Percentiles rank a stretch among this genome's conserved stretches.
phyloP scores from a whole-genome alignment of 805 yeast species.

The Metschnikowia noctiluminum region DNA sequence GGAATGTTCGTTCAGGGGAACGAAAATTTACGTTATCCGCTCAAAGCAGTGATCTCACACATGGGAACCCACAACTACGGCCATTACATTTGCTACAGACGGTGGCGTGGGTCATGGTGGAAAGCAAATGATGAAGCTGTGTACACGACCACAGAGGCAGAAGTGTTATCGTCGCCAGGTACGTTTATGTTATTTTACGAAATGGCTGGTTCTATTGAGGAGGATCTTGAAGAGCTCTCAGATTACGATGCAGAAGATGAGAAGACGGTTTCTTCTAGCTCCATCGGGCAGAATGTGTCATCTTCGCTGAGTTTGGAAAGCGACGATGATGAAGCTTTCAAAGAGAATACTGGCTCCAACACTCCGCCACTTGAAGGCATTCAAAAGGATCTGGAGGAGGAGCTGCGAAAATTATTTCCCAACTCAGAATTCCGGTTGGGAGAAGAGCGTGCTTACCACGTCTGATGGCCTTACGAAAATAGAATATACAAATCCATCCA shows the following conservation, averaged over 20 bases:
- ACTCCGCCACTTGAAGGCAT: conserved; percentile 7
- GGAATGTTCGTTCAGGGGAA: neutral
- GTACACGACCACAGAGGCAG: conserved; percentile 72
- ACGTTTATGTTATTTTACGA: conserved; percentile 94
- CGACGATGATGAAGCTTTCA: conserved; percentile 2
- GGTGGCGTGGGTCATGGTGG: conserved; percentile 88
- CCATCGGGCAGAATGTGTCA: neutral
- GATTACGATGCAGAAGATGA: neutral
- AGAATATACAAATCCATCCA: no score
- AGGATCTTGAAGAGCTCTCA: neutral
- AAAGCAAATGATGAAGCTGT: conserved; percentile 89
- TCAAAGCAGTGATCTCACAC: conserved; percentile 86
- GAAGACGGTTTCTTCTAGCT: neutral
- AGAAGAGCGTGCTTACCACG: conserved; percentile 12
- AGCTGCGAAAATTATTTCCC: conserved; percentile 11
- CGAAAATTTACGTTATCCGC: conserved; percentile 44
- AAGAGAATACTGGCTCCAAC: neutral
- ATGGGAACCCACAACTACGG: conserved; percentile 97
- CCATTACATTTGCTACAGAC: conserved; percentile 90
- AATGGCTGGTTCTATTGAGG: conserved; percentile 28
- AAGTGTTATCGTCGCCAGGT: conserved; percentile 79
- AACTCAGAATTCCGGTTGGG: conserved; percentile 9
- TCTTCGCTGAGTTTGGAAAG: conserved; percentile 8
- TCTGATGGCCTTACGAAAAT: neutral
- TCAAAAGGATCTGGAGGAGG: conserved; percentile 6